Conservation (phyloP, 306 rosid species). For the cucumber (Cucumis sativus) region Cucumber_9930_V3 NC_026658.2:18303501-18304000, state of each 20-base stretch:
- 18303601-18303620: background rate
- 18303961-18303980: background rate
- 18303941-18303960: background rate
- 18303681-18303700: conserved; percentile 94
- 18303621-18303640: background rate
- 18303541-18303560: conserved; percentile 80
- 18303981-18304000: background rate
- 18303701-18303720: conserved; percentile 97
- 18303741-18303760: conserved; percentile 81
- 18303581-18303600: background rate
- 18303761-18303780: conserved; percentile 76
- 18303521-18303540: conserved; percentile 80
- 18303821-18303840: conserved; percentile 87
- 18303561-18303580: conserved; percentile 8
- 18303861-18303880: conserved; percentile 65
- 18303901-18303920: background rate
- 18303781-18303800: conserved; percentile 76
- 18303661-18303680: conserved; percentile 89
- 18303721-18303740: conserved; percentile 73
- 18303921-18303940: background rate
- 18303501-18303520: conserved; percentile 63
- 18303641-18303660: conserved; percentile 23
- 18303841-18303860: conserved; percentile 75
- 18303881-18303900: background rate
- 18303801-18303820: conserved; percentile 89